Conservation (phyloP, 192 early-diverging fungal species). For the Rhizophagus sp. region DNA sequence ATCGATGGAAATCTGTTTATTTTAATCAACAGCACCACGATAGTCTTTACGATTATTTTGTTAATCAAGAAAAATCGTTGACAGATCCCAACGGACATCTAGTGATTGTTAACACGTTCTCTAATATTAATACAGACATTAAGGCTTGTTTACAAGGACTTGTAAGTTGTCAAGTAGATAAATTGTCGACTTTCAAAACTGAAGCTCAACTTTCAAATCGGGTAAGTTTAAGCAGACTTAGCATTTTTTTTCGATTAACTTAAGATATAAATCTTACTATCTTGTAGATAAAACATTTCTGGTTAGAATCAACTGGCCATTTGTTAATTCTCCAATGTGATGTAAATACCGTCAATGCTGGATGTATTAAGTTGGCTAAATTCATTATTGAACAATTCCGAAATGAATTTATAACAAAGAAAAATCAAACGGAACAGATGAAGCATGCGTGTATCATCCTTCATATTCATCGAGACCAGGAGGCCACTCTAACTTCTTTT, state of each 20-base stretch:
- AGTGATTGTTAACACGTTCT: constrained; percentile 22
- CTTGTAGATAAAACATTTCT: constrained; percentile 3
- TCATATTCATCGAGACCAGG: constrained; percentile 23
- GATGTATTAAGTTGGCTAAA: constrained; percentile 27
- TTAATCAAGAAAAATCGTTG: not conserved
- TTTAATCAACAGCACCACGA: constrained; percentile 8
- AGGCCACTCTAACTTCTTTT: not conserved
- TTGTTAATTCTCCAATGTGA: constrained; percentile 25
- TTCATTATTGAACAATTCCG: constrained; percentile 24
- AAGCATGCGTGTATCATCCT: constrained; percentile 25
- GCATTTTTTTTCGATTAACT: not conserved
- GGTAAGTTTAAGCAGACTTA: not conserved
- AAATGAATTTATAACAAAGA: constrained; percentile 8
- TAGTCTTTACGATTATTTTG: not conserved
- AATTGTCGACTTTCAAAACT: constrained; percentile 21
- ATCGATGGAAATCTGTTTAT: constrained; percentile 15
- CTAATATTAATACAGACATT: constrained; percentile 19
- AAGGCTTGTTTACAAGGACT: not conserved
- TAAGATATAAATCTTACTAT: too few species aligned
- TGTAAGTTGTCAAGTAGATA: not conserved
- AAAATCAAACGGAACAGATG: not conserved
- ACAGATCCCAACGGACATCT: not conserved
- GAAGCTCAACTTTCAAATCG: constrained; percentile 5
- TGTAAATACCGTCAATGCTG: not conserved
- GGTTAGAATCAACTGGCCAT: constrained; percentile 12